Evolutionary conservation across 2,329 filamentous ascomycete species (phyloP).

Genomic region (Colletotrichum sojae): DNA sequence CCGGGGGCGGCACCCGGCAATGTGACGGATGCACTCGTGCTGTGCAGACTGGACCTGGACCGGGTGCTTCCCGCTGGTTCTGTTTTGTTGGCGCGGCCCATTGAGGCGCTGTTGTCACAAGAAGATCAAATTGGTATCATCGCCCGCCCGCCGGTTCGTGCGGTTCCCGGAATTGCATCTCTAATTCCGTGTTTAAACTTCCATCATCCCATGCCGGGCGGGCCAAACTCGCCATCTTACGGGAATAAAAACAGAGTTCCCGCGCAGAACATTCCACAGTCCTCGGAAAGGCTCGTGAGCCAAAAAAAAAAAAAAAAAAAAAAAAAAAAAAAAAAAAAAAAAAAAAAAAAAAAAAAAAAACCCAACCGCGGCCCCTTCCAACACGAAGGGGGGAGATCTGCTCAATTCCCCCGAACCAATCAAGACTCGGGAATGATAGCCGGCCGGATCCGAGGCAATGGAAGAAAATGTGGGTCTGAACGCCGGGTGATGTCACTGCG

Average conservation of each 20-base stretch:
- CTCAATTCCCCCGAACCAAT: conserved; percentile 10
- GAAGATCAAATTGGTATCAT: background rate
- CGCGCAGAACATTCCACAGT: conserved; percentile 17
- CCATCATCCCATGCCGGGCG: conserved; percentile 27
- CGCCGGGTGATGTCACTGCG: conserved; percentile 29
- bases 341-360: too few species aligned
- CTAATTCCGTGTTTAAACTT: conserved; percentile 30
- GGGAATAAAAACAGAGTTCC: conserved; percentile 6
- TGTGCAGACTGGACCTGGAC: background rate
- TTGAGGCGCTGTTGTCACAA: conserved; percentile 32
- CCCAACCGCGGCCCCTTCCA: too few species aligned
- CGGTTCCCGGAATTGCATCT: background rate
- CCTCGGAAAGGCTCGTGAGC: conserved; percentile 24
- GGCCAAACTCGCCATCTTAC: conserved; percentile 4
- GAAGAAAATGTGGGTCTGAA: background rate
- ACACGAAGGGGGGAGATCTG: background rate
- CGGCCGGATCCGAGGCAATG: conserved; percentile 27
- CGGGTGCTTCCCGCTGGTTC: background rate
- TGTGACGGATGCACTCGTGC: background rate
- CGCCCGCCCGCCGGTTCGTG: conserved; percentile 11
- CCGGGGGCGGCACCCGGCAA: conserved; percentile 32
- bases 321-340: too few species aligned
- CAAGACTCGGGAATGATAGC: background rate
- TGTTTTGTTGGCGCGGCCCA: background rate
- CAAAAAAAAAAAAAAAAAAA: too few species aligned